Percentiles rank a stretch among this genome's conserved stretches.
Evolutionary conservation across 2,329 filamentous ascomycete species (phyloP).

Genomic region (Pestalotiopsis sp.): DNA sequence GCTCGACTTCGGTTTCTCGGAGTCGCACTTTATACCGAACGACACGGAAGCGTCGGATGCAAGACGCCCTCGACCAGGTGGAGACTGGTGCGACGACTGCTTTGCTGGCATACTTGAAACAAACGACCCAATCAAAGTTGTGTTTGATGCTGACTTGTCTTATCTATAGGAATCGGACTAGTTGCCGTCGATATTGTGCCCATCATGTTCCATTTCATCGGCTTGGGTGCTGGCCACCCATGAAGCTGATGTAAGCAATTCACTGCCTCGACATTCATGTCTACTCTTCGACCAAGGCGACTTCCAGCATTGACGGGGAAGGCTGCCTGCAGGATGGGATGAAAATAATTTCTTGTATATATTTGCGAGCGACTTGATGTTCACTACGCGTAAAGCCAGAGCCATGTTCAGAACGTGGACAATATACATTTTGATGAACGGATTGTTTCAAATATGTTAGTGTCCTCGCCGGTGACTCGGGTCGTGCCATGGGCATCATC

Average conservation of each 20-base stretch:
- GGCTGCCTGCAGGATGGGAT: neutral
- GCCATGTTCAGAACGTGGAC: neutral
- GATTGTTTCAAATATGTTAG: neutral
- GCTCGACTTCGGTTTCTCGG: neutral
- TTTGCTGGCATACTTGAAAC: neutral
- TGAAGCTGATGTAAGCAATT: neutral
- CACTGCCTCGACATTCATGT: no score
- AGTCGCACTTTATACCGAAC: neutral
- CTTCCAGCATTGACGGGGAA: neutral
- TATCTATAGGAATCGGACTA: slow-evolving; percentile 32
- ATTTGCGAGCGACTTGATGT: neutral
- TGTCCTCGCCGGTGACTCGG: no score
- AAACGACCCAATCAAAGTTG: neutral
- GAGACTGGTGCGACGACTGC: neutral
- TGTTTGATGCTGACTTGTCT: slow-evolving; percentile 7
- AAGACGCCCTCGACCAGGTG: neutral
- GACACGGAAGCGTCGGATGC: neutral
- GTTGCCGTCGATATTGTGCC: slow-evolving; percentile 45
- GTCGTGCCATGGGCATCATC: no score
- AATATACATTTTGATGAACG: neutral
- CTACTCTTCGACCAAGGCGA: neutral
- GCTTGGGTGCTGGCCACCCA: slow-evolving; percentile 36
- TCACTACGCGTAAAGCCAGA: neutral
- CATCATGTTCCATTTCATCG: slow-evolving; percentile 45
- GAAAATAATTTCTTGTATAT: neutral